Evolutionary conservation across 140 eudicot genomes (phyloP), one percentile per base, ranked within the genome.

Genomic region (Stevia rebaudiana): DNA sequence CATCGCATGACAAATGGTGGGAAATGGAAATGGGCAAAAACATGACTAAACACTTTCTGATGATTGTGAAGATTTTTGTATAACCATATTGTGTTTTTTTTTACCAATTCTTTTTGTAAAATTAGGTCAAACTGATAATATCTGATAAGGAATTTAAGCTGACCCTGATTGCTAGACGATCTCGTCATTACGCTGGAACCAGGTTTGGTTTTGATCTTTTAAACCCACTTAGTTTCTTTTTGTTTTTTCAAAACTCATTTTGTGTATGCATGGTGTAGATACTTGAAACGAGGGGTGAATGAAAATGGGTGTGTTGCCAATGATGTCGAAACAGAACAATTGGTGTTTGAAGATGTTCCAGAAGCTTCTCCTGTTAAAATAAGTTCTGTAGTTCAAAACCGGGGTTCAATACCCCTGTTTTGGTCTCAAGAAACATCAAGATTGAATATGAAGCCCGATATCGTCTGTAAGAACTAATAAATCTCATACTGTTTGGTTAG

Each of bases 131-230:
- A 69, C 80, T 83, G 55, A 56, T 85, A 53, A 58, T 83, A 60
- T 78, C 88, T 23, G 90, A 80, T 12, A 79, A 83, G 73, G 84
- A 82, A 51, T 78, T 92, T 73, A 71, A 62, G 21, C 71, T 92
- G 76, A 83, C 89, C 47, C 90, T 92, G 67, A 81, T 92, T 75
- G 95, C 99, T 13, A 85, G 99, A 79, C 83, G 99, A 35, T 92
- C 99, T 33, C 97, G 97, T 56, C 95, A 92, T 71, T 92, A 92
- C 16, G 99, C 99, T 61, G 99, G 99, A 66, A 92, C 99, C 81
- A 92, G 99, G 99, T 90, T 66, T 53, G 65, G 36, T 48, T 50
- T 50, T 39, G 31, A 11, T 22, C 8, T 74, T 57, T 17, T 11
- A 6, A n/a, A 48, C 64, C 21, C 19, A 2, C 36, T 37, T 49